Evolutionary conservation across 345 rosid species (phyloP).

Genomic region (Sapria himalayana): DNA sequence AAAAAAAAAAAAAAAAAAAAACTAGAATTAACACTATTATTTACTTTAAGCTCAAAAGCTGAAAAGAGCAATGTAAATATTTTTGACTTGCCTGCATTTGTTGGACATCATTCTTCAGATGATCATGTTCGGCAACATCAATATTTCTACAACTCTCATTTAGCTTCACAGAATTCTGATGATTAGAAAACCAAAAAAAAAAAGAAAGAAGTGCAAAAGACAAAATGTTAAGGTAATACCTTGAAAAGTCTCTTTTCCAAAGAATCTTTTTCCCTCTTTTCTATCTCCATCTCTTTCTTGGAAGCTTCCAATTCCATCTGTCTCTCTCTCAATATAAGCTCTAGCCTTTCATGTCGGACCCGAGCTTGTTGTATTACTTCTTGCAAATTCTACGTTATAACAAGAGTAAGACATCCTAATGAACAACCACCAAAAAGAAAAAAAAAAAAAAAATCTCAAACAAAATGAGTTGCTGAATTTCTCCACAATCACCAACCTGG

Average conservation of each 20-base stretch:
- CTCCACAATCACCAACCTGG: conserved; percentile 27
- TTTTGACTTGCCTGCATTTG: conserved; percentile 34
- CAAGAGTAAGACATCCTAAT: conserved; percentile 1
- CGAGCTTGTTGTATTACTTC: conserved; percentile 45
- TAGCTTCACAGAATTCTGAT: conserved; percentile 22
- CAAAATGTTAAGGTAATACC: conserved; percentile 19
- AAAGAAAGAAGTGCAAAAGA: conserved; percentile 3
- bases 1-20: too few relatives aligned
- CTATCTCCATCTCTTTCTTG: conserved; percentile 51
- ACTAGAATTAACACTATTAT: too few relatives aligned
- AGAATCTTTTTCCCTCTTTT: conserved; percentile 31
- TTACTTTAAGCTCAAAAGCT: too few relatives aligned
- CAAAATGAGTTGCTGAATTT: not conserved
- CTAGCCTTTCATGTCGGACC: conserved; percentile 28
- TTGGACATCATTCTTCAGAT: conserved; percentile 40
- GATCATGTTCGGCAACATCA: conserved; percentile 54
- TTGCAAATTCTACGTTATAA: conserved; percentile 41
- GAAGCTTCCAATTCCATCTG: conserved; percentile 48
- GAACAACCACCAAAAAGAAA: not conserved
- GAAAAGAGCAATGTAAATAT: not conserved
- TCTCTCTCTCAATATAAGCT: conserved; percentile 30
- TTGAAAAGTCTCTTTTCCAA: conserved; percentile 53
- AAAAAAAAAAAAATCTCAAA: not conserved
- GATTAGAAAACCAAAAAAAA: conserved; percentile 9
- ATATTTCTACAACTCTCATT: conserved; percentile 44